Evolutionary conservation across 805 yeast genomes (phyloP).

Genomic region (Komagataella populi): DNA sequence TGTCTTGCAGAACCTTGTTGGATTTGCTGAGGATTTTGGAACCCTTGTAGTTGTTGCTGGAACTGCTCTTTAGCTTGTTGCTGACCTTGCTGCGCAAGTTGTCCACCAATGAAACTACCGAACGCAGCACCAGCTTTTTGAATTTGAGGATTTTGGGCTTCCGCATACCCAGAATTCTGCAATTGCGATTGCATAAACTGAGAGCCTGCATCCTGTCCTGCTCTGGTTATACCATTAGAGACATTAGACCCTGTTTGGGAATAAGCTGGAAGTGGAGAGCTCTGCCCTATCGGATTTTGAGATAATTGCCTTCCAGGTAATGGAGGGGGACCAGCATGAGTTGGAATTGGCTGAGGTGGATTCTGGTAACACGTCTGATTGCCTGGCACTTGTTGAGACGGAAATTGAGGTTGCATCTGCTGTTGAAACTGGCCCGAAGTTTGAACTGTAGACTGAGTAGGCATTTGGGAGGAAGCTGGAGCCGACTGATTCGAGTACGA

Average conservation of each 20-base stretch:
- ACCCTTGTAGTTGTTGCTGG: constrained; percentile 1
- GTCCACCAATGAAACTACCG: background rate
- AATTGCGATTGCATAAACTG: background rate
- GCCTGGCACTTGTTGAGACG: background rate
- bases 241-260: background rate
- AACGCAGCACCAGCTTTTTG: background rate
- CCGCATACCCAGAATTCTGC: background rate
- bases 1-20: background rate
- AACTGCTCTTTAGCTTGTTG: background rate
- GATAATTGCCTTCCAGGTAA: background rate
- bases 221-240: background rate
- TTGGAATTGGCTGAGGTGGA: background rate
- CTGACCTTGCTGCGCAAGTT: background rate
- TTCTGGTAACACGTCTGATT: background rate
- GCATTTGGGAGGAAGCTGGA: background rate
- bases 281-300: background rate
- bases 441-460: background rate
- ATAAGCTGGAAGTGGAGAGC: background rate
- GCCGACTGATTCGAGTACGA: background rate
- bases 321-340: background rate
- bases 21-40: background rate
- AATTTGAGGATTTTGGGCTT: background rate
- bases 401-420: background rate
- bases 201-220: background rate
- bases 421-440: background rate